phyloP scores from a whole-genome alignment of 345 rosid species.

The Chamaenerion angustifolium region DNA sequence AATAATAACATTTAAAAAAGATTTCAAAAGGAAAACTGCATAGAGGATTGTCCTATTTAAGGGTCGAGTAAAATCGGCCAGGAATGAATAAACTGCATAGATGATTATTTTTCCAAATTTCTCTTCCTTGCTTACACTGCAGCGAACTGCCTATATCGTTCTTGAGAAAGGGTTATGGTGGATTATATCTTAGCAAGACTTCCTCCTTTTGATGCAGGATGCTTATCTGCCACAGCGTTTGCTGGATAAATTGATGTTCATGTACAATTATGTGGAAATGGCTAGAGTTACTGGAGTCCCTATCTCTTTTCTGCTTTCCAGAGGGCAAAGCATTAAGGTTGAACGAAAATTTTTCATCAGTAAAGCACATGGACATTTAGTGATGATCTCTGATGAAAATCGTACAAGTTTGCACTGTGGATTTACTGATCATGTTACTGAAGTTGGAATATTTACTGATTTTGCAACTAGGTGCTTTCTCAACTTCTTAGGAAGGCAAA shows the following conservation, averaged over 20 bases:
- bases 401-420: neutral
- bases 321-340: slow-evolving; percentile 98
- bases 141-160: too few species aligned
- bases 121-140: too few species aligned
- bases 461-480: slow-evolving; percentile 61
- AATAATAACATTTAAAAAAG: too few species aligned
- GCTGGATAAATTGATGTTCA: slow-evolving; percentile 81
- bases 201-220: slow-evolving; percentile 46
- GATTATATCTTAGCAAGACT: slow-evolving; percentile 3
- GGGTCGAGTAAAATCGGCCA: too few species aligned
- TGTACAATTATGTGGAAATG: slow-evolving; percentile 97
- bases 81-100: too few species aligned
- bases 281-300: slow-evolving; percentile 99
- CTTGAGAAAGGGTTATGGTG: neutral
- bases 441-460: neutral
- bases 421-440: neutral
- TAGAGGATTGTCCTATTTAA: too few species aligned
- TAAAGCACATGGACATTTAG: neutral
- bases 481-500: slow-evolving; percentile 95
- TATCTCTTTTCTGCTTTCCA: slow-evolving; percentile 85
- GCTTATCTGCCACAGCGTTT: slow-evolving; percentile 98
- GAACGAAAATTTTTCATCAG: neutral
- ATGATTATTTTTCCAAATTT: too few species aligned
- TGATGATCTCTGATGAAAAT: neutral
- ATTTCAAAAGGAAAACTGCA: too few species aligned